Evolutionary conservation across 2,329 filamentous ascomycete species (phyloP).

Genomic region (Myriosclerotinia curreyana): DNA sequence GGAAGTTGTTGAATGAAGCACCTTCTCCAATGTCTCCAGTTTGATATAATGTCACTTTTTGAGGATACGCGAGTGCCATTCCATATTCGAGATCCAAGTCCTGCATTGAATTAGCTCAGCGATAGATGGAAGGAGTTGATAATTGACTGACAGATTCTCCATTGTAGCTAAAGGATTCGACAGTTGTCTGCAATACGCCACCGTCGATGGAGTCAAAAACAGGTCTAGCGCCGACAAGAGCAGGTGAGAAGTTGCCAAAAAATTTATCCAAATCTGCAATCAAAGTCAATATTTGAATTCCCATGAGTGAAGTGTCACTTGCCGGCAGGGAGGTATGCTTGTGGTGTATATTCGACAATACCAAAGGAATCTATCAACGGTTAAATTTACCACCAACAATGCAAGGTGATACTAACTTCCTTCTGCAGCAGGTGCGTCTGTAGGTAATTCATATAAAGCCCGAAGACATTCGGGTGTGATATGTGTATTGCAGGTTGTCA

Average conservation of each 20-base stretch:
- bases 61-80: conserved; percentile 52
- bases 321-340: conserved; percentile 50
- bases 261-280: conserved; percentile 45
- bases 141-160: conserved; percentile 45
- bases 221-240: conserved; percentile 47
- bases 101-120: conserved; percentile 11
- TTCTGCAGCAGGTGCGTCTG: conserved; percentile 36
- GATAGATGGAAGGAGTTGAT: neutral
- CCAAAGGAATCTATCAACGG: conserved; percentile 45
- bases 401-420: conserved; percentile 21
- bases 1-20: conserved; percentile 28
- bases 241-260: conserved; percentile 45
- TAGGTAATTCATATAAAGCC: conserved; percentile 48
- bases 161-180: conserved; percentile 41
- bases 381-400: neutral
- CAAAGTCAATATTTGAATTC: neutral
- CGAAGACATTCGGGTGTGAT: conserved; percentile 56
- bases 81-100: conserved; percentile 55
- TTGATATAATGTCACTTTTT: conserved; percentile 43
- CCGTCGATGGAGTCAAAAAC: conserved; percentile 48
- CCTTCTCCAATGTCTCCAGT: conserved; percentile 38
- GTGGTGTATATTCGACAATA: conserved; percentile 48
- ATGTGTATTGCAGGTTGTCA: conserved; percentile 46
- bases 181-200: conserved; percentile 44
- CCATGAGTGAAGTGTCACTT: neutral